Evolutionary conservation across 2,329 filamentous ascomycete species (phyloP).

Genomic region (Xylaria sp.): DNA sequence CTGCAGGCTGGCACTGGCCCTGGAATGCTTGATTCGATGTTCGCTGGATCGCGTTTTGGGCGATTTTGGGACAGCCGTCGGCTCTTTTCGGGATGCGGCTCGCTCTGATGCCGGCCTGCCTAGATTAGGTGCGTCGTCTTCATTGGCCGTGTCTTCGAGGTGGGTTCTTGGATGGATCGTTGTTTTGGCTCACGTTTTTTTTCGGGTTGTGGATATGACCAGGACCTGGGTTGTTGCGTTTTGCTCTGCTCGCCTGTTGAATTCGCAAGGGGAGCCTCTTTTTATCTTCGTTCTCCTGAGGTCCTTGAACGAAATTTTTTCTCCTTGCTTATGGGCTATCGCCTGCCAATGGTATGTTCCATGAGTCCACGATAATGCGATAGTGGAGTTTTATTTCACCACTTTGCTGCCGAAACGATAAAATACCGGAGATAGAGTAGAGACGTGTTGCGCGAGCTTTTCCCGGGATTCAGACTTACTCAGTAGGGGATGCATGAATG

Average conservation of each 20-base stretch:
- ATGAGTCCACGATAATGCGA: slow-evolving; percentile 23
- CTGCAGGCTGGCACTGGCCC: neutral
- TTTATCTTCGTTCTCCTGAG: slow-evolving; percentile 2
- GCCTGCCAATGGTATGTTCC: slow-evolving; percentile 10
- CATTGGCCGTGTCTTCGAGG: slow-evolving; percentile 9
- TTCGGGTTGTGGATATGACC: neutral
- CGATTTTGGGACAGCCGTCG: neutral
- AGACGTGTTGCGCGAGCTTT: neutral
- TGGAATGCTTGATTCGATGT: neutral
- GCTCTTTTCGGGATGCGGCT: slow-evolving; percentile 18
- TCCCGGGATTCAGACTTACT: neutral
- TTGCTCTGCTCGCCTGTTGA: too few relatives aligned
- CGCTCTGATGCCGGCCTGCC: neutral
- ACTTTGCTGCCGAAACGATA: neutral
- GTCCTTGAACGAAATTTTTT: neutral
- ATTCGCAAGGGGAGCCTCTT: neutral
- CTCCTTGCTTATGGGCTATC: neutral
- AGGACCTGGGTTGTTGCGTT: neutral
- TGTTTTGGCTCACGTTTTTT: too few relatives aligned
- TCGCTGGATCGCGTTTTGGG: too few relatives aligned
- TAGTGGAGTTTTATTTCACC: slow-evolving; percentile 14
- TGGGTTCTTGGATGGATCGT: neutral
- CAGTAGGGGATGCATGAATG: neutral
- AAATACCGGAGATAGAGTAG: neutral
- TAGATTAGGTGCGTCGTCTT: slow-evolving; percentile 7